Conservation (phyloP, 2,329 filamentous ascomycete genomes). For the Trichoderma aggressivum region DNA sequence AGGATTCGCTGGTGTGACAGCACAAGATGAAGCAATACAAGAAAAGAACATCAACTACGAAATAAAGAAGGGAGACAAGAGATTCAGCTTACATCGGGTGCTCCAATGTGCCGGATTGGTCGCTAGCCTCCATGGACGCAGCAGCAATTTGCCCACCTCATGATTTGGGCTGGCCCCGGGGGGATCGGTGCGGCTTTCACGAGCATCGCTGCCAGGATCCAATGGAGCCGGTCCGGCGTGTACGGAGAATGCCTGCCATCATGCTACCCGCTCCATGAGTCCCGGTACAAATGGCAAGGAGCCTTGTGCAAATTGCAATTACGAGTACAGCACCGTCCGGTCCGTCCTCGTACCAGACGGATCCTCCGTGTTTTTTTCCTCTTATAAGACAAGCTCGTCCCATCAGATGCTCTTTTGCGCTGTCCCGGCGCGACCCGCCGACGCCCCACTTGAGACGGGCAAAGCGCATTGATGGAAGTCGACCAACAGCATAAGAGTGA, state of each 20-base stretch:
- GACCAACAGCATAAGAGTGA: slow-evolving; percentile 2
- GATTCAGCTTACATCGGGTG: neutral
- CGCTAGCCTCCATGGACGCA: neutral
- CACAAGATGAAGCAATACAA: neutral
- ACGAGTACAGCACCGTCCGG: neutral
- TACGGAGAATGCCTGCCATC: neutral
- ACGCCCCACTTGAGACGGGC: neutral
- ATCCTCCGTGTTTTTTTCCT: neutral
- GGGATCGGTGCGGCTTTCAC: neutral
- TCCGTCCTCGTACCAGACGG: neutral
- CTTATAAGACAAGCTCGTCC: neutral
- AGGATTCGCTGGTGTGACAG: neutral
- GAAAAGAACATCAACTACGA: neutral
- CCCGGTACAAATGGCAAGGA: neutral
- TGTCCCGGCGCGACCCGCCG: slow-evolving; percentile 12
- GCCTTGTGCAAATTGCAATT: neutral
- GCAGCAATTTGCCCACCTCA: neutral
- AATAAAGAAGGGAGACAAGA: neutral
- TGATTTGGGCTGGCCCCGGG: neutral
- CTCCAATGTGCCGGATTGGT: neutral
- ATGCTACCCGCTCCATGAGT: neutral
- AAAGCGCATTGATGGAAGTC: neutral
- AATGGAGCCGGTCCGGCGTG: neutral
- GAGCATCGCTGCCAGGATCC: neutral
- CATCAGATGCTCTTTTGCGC: slow-evolving; percentile 7